phyloP scores from a whole-genome alignment of 148 eudicot genomes.

The Hydrangea macrophylla region DNA sequence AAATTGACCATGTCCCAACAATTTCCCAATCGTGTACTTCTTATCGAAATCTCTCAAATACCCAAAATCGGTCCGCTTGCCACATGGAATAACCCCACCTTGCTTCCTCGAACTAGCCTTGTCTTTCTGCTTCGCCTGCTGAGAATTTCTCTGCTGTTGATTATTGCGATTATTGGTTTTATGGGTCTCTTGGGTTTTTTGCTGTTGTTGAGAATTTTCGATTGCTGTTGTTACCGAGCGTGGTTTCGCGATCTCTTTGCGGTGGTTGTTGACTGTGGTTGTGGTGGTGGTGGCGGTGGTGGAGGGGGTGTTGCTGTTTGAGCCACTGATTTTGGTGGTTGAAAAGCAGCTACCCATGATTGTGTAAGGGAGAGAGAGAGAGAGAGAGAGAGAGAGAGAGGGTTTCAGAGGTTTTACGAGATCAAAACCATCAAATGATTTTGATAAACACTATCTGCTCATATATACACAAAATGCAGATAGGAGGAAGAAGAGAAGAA shows the following conservation, averaged over 20 bases:
- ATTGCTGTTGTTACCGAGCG: slow-evolving; percentile 16
- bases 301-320: slow-evolving; percentile 47
- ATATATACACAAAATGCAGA: too few relatives aligned
- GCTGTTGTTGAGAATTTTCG: slow-evolving; percentile 18
- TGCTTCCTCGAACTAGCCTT: slow-evolving; percentile 27
- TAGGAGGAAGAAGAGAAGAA: slow-evolving; percentile 34
- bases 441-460: too few relatives aligned
- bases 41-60: slow-evolving; percentile 71
- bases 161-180: too few relatives aligned
- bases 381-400: background rate
- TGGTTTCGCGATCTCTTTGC: slow-evolving; percentile 10
- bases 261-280: slow-evolving; percentile 2
- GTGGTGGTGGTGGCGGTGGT: slow-evolving; percentile 16
- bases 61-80: slow-evolving; percentile 92
- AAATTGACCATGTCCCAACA: slow-evolving; percentile 98
- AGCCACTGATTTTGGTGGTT: slow-evolving; percentile 45
- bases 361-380: background rate
- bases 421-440: too few relatives aligned
- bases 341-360: slow-evolving; percentile 76
- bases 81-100: slow-evolving; percentile 46
- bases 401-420: background rate
- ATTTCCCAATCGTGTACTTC: slow-evolving; percentile 67
- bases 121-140: slow-evolving; percentile 13
- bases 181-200: slow-evolving; percentile 8
- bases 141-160: slow-evolving; percentile 15